Percentiles rank a stretch among this genome's conserved stretches.
Conservation (phyloP, 768 basidiomycete genomes). For the Hortiboletus flavorubellus region DNA sequence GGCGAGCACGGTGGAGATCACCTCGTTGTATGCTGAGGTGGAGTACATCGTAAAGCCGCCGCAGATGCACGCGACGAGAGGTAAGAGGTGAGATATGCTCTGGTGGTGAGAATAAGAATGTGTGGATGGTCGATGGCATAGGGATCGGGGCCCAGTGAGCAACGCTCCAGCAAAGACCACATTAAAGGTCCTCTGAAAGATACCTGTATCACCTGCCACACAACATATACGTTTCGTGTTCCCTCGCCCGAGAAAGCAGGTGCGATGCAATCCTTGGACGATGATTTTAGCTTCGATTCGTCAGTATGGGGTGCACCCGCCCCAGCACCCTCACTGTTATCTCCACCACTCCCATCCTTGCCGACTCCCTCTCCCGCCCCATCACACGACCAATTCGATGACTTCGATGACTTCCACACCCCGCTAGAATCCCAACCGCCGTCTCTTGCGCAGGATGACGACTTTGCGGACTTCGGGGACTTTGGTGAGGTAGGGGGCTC, state of each 20-base stretch:
- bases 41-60: conserved; percentile 70
- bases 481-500: conserved; percentile 63
- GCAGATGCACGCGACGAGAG: conserved; percentile 67
- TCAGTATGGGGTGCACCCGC: conserved; percentile 67
- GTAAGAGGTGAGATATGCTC: conserved; percentile 47
- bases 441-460: conserved; percentile 52
- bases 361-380: conserved; percentile 26
- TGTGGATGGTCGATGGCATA: conserved; percentile 33
- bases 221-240: conserved; percentile 11
- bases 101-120: conserved; percentile 63
- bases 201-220: not conserved
- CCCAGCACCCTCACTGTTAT: conserved; percentile 29
- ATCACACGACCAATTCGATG: conserved; percentile 43
- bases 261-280: conserved; percentile 50
- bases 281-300: conserved; percentile 68
- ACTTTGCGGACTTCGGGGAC: conserved; percentile 86
- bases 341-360: conserved; percentile 18
- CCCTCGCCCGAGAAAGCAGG: not conserved
- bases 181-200: not conserved
- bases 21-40: conserved; percentile 66
- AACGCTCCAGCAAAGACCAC: not conserved
- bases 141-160: not conserved
- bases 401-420: conserved; percentile 52
- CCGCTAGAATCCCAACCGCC: conserved; percentile 43
- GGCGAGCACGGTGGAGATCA: conserved; percentile 59